Evolutionary conservation across 345 rosid genomes (phyloP).

Genomic region (Theobroma cacao): DNA sequence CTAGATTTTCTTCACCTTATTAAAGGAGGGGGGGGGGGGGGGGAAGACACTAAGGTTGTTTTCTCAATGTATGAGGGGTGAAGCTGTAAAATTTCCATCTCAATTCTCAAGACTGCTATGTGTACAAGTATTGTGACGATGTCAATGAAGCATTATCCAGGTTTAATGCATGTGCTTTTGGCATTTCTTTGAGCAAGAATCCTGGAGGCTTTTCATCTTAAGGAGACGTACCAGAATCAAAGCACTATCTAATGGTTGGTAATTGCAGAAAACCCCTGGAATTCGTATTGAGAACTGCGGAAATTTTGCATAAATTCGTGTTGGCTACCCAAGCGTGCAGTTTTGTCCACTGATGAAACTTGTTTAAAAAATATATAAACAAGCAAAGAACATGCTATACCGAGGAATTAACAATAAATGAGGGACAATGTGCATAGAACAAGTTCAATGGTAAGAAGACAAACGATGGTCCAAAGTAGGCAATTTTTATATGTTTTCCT

Average conservation of each 20-base stretch:
- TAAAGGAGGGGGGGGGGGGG: background rate
- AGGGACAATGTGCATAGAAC: too few species aligned
- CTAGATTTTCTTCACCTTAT: conserved; percentile 8
- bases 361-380: too few species aligned
- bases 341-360: too few species aligned
- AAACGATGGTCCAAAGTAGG: too few species aligned
- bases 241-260: background rate
- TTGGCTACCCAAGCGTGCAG: too few species aligned
- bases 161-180: background rate
- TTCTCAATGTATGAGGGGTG: background rate
- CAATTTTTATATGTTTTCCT: too few species aligned
- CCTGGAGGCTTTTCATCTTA: background rate
- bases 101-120: background rate
- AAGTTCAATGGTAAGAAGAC: too few species aligned
- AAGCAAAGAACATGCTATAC: too few species aligned
- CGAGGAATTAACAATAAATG: too few species aligned
- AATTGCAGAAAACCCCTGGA: background rate
- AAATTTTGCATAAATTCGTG: background rate
- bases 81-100: background rate
- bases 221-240: too few species aligned
- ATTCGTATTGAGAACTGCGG: background rate
- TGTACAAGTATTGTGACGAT: background rate
- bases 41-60: background rate
- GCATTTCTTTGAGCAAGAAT: background rate
- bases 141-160: background rate